Conservation (phyloP, 495 filamentous ascomycete genomes). For the Hyaloscypha bicolor region DNA sequence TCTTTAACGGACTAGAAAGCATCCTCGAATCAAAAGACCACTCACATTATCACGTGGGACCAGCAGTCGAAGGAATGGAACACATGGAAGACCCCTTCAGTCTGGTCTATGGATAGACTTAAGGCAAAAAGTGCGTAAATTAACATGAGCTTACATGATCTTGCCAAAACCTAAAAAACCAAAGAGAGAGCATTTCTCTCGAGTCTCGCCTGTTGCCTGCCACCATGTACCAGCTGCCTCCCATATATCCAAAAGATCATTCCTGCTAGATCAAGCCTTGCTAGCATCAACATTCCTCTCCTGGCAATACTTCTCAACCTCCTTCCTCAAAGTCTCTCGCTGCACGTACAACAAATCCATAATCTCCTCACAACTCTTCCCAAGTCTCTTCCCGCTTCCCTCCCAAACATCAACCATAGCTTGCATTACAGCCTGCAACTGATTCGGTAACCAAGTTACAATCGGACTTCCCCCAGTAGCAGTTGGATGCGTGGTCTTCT, state of each 20-base stretch:
- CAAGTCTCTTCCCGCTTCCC: constrained; percentile 40
- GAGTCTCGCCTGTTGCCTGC: background rate
- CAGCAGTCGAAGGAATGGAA: no score
- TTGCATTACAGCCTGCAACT: constrained; percentile 48
- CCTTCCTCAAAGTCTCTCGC: constrained; percentile 67
- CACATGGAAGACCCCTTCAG: background rate
- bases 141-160: background rate
- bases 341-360: constrained; percentile 74
- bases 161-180: background rate
- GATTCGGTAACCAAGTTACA: constrained; percentile 55
- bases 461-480: constrained; percentile 92
- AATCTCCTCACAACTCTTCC: constrained; percentile 58
- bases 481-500: constrained; percentile 77
- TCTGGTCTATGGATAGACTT: background rate
- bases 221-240: background rate
- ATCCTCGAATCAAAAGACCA: no score
- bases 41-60: no score
- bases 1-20: no score
- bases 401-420: constrained; percentile 40
- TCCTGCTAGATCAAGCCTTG: background rate
- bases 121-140: background rate
- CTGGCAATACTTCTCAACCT: constrained; percentile 79
- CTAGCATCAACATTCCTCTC: constrained; percentile 58
- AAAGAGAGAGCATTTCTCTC: background rate
- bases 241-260: background rate